Evolutionary conservation across 768 basidiomycete species (phyloP).

Genomic region (Rhizopogon vinicolor): DNA sequence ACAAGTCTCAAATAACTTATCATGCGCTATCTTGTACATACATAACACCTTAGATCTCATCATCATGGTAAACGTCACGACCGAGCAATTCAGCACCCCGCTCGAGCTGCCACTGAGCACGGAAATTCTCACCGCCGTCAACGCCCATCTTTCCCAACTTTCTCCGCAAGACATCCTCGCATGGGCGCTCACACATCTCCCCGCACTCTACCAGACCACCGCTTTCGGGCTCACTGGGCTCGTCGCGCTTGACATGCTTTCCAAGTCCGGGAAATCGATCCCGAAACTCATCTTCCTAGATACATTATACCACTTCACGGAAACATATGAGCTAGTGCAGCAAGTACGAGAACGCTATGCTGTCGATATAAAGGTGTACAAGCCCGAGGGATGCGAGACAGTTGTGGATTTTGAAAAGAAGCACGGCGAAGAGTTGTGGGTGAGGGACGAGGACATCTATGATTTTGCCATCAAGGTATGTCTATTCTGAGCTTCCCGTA

Average conservation of each 20-base stretch:
- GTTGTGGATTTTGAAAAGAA: slow-evolving; percentile 72
- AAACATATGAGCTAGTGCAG: slow-evolving; percentile 87
- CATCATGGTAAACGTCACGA: slow-evolving; percentile 1
- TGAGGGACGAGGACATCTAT: slow-evolving; percentile 79
- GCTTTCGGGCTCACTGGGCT: slow-evolving; percentile 96
- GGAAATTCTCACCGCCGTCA: slow-evolving; percentile 63
- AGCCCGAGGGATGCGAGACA: slow-evolving; percentile 65
- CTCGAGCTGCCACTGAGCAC: slow-evolving; percentile 53
- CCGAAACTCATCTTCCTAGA: slow-evolving; percentile 95
- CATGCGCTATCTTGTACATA: not conserved
- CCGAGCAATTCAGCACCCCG: slow-evolving; percentile 32
- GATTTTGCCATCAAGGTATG: slow-evolving; percentile 90
- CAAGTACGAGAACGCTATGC: slow-evolving; percentile 75
- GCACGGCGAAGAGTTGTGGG: slow-evolving; percentile 83
- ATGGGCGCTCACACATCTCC: slow-evolving; percentile 82
- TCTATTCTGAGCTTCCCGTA: not conserved
- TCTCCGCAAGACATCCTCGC: slow-evolving; percentile 78
- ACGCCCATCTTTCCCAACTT: slow-evolving; percentile 64
- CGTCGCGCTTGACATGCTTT: slow-evolving; percentile 92
- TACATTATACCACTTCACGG: slow-evolving; percentile 92
- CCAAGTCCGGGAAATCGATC: slow-evolving; percentile 44
- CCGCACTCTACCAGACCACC: slow-evolving; percentile 87
- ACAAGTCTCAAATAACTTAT: too few relatives aligned
- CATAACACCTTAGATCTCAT: not conserved
- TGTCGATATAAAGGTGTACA: slow-evolving; percentile 72